A percentile compares a stretch with the other conserved stretches of the same genome.
phyloP scores from a whole-genome alignment of 768 basidiomycete species.

The Rhodotorula babjevae region DNA sequence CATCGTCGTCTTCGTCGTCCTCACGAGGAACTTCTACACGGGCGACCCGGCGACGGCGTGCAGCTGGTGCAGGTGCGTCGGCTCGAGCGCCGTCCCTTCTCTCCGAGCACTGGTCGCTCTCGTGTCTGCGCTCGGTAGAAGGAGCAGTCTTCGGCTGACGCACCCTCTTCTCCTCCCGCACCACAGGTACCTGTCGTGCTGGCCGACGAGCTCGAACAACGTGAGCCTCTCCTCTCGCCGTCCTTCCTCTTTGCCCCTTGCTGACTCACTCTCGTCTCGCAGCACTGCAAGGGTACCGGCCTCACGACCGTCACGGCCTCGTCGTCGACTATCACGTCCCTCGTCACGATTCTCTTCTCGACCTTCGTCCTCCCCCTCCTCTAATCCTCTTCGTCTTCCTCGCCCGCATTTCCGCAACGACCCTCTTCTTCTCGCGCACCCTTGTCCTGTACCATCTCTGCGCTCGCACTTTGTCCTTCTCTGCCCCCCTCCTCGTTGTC shows the following conservation, averaged over 20 bases:
- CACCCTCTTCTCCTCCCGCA: neutral
- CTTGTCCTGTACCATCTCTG: neutral
- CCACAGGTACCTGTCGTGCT: constrained; percentile 67
- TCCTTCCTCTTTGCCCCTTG: no score
- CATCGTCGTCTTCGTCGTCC: constrained; percentile 72
- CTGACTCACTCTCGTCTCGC: neutral
- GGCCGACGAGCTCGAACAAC: constrained; percentile 60
- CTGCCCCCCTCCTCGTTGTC: neutral
- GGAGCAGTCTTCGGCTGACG: constrained; percentile 10
- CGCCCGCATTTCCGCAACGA: neutral
- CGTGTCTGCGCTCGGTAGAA: no score
- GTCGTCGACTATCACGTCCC: neutral
- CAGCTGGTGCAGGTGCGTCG: constrained; percentile 44
- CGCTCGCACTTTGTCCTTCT: neutral
- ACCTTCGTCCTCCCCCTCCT: constrained; percentile 19
- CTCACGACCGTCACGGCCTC: constrained; percentile 10
- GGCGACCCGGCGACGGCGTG: constrained; percentile 75
- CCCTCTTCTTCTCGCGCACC: neutral
- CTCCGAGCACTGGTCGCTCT: no score
- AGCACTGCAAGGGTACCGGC: constrained; percentile 38
- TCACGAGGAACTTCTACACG: constrained; percentile 84
- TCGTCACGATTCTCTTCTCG: constrained; percentile 21
- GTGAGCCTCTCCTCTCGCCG: constrained; percentile 29
- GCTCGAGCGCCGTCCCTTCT: no score
- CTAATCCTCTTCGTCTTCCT: neutral